Evolutionary conservation across 2,329 filamentous ascomycete genomes (phyloP).

Genomic region (Diaporthe citri): DNA sequence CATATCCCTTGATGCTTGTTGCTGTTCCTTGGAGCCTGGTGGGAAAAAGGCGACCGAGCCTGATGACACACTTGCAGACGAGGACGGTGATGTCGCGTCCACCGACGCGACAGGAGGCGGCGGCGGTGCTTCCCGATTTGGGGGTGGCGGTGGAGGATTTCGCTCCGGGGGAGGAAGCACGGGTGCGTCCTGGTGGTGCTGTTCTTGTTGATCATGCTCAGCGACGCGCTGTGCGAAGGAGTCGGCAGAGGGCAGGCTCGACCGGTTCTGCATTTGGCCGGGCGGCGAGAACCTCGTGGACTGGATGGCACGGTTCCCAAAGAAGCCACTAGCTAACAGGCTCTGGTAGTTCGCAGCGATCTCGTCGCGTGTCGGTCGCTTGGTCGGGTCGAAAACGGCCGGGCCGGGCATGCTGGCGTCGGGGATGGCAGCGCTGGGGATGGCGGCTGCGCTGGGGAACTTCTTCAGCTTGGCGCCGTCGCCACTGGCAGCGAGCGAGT

Average conservation of each 20-base stretch:
- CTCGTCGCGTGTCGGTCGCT: slow-evolving; percentile 60
- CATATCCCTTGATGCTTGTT: slow-evolving; percentile 26
- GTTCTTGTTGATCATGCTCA: slow-evolving; percentile 4
- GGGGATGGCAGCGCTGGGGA: slow-evolving; percentile 12
- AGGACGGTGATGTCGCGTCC: slow-evolving; percentile 22
- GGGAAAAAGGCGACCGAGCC: slow-evolving; percentile 24
- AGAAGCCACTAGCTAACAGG: slow-evolving; percentile 70
- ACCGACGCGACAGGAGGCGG: slow-evolving; percentile 37
- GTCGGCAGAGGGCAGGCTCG: background rate
- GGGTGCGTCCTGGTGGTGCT: background rate
- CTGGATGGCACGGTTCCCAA: slow-evolving; percentile 68
- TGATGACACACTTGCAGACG: background rate
- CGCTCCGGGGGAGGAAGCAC: slow-evolving; percentile 37
- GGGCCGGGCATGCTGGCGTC: slow-evolving; percentile 4
- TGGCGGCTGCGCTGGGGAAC: slow-evolving; percentile 22
- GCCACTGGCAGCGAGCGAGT: background rate
- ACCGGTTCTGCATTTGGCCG: slow-evolving; percentile 21
- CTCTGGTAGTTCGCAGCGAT: slow-evolving; percentile 69
- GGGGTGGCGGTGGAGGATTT: slow-evolving; percentile 35
- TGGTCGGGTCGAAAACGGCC: slow-evolving; percentile 39
- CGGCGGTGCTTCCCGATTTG: slow-evolving; percentile 34
- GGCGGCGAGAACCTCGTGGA: slow-evolving; percentile 63
- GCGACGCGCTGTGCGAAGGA: slow-evolving; percentile 37
- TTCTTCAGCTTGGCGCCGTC: slow-evolving; percentile 27
- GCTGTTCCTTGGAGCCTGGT: background rate